phyloP scores from a whole-genome alignment of 768 basidiomycete genomes.

The Strobilomyces echinocephalus region DNA sequence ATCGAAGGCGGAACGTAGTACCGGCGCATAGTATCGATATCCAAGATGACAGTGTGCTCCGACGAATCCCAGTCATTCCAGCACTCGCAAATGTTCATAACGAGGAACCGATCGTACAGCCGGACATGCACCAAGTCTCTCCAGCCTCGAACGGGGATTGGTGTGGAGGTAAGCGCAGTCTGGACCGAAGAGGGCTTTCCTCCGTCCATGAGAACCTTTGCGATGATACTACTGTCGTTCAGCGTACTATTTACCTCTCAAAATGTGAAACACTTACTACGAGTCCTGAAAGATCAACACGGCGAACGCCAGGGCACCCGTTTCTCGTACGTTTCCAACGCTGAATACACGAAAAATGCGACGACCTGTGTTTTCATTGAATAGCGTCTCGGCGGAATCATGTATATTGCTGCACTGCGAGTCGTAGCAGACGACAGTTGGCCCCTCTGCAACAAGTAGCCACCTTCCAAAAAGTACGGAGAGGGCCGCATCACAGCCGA shows the following conservation, averaged over 20 bases:
- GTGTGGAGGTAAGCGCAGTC: not conserved
- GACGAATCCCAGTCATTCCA: slow-evolving; percentile 1
- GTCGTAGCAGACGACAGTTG: slow-evolving; percentile 10
- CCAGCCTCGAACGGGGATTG: not conserved
- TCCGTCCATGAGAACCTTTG: not conserved
- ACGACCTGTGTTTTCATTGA: not conserved
- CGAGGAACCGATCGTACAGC: slow-evolving; percentile 8
- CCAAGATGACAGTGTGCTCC: slow-evolving; percentile 1
- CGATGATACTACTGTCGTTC: not conserved
- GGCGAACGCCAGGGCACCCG: slow-evolving; percentile 4
- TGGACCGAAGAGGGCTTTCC: not conserved
- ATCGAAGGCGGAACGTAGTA: not conserved
- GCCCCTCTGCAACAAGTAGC: slow-evolving; percentile 7
- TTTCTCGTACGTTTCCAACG: not conserved
- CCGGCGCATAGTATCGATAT: slow-evolving; percentile 3
- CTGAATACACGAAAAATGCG: slow-evolving; percentile 2
- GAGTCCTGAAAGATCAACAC: slow-evolving; percentile 4
- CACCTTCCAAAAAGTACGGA: slow-evolving; percentile 8
- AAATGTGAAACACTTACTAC: not conserved
- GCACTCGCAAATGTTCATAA: slow-evolving; percentile 5
- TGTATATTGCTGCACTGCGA: not conserved
- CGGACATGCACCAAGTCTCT: not conserved
- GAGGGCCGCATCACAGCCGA: not conserved
- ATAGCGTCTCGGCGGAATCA: not conserved
- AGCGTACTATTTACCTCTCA: not conserved